Evolutionary conservation across 805 yeast species (phyloP), one percentile per base, ranked within the genome.

Genomic region (Ogataea zsoltii): DNA sequence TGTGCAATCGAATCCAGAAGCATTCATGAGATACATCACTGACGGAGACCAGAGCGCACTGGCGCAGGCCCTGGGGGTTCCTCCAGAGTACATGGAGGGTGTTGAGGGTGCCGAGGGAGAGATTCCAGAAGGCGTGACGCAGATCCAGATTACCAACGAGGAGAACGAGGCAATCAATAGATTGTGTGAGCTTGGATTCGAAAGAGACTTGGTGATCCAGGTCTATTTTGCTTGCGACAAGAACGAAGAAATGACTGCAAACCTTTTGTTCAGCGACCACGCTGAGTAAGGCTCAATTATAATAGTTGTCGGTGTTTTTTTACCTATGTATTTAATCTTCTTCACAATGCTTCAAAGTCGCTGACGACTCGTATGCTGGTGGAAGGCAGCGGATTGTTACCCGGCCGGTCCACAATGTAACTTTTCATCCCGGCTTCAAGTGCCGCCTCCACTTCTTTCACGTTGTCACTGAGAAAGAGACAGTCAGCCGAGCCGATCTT

Each of bases 201-300:
- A 89, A 55, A 79, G 96, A 55, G 77, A 83, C 55, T 72, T 85
- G 46, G 99, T 88, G 36, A 80, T 90, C 49, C 96, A 91, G 71
- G 96, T 95, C 25, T 94, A 88, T 71, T 83, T 94, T 76, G 98
- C 98, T 33, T 94, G 99, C 68, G 99, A 94, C 61, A 92, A 90
- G 71, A 89, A 94, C 68, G 99, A 94, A 71, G 97, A 92, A 72
- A 79, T 88, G 59, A 90, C 99, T 34, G 99, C 98, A 17, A 94
- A 94, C 70, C 80, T 89, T 61, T 74, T 94, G 57, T 87, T 94
- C 61, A 77, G 76, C 60, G 84, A 78, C 49, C 79, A 77, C 47
- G 67, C 69, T 41, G 68, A 63, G 31, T 58, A 49, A 45, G 13
- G 31, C 14, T 31, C 36, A 21, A 25, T 32, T 33, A 33, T 13